Percentiles rank a stretch among this genome's conserved stretches.
These are phyloP conservation scores for Populus tomentosa DNA, from an alignment of 441 rosid species.

Conservation along the genomic window DNA sequence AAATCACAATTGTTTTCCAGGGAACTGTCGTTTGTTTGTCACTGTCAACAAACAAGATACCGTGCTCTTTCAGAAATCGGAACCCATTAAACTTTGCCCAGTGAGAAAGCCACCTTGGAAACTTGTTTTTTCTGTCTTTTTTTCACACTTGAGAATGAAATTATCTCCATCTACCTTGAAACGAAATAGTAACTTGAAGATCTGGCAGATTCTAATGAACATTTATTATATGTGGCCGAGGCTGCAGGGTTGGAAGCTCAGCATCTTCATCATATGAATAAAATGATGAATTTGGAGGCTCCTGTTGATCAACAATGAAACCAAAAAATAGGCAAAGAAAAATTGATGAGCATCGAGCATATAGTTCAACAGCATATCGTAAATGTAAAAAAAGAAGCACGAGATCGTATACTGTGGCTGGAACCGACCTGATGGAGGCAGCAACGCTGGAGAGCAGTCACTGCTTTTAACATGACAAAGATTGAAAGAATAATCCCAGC, in stretches of 20 bases:
- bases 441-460: slow-evolving; percentile 44
- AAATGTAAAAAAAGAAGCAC: background rate
- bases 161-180: background rate
- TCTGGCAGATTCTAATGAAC: slow-evolving; percentile 15
- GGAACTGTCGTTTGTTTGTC: background rate
- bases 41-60: background rate
- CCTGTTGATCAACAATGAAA: slow-evolving; percentile 20
- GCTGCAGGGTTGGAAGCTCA: slow-evolving; percentile 30
- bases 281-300: slow-evolving; percentile 27
- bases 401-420: background rate
- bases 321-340: background rate
- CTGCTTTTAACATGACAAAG: slow-evolving; percentile 51
- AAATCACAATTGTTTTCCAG: background rate
- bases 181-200: background rate
- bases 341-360: background rate
- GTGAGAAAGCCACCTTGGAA: background rate
- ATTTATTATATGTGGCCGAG: slow-evolving; percentile 37
- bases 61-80: background rate
- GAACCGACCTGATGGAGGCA: slow-evolving; percentile 41
- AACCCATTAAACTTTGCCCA: background rate
- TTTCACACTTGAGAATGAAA: background rate
- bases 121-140: background rate
- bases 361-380: background rate
- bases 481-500: slow-evolving; percentile 70
- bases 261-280: slow-evolving; percentile 62